phyloP scores from a whole-genome alignment of 805 yeast species.

The Groenewaldozyma salmanticensis region DNA sequence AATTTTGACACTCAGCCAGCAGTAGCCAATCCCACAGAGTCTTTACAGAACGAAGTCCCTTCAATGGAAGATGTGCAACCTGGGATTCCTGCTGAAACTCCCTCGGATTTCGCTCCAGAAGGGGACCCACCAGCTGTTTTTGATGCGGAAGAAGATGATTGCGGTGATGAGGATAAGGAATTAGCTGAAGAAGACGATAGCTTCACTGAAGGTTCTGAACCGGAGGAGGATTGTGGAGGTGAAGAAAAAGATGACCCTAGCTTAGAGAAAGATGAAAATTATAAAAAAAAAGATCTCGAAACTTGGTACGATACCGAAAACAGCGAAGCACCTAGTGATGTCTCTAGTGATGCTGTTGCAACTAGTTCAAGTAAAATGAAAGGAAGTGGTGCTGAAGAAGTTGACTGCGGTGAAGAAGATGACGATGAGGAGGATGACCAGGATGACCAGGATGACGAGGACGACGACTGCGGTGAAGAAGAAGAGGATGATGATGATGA shows the following conservation, averaged over 20 bases:
- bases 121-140: no score
- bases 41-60: no score
- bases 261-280: not conserved
- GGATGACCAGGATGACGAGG: not conserved
- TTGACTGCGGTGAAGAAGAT: slow-evolving; percentile 1
- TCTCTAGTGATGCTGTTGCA: not conserved
- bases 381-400: no score
- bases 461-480: not conserved
- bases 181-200: slow-evolving; percentile 2
- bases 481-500: slow-evolving; percentile 2
- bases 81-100: no score
- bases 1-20: no score
- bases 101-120: no score
- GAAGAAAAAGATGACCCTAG: slow-evolving; percentile 1
- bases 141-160: not conserved
- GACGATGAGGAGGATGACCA: slow-evolving; percentile 9
- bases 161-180: not conserved
- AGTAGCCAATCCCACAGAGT: no score
- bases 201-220: not conserved
- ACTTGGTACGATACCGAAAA: not conserved
- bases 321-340: not conserved
- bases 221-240: not conserved
- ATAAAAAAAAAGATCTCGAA: not conserved
- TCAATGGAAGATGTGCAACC: no score
- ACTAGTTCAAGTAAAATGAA: not conserved